Percentiles rank a stretch among this genome's conserved stretches.
These are phyloP conservation scores for Polychaeton citri DNA, from an alignment of 2,329 filamentous ascomycete genomes.

Conservation along the genomic window DNA sequence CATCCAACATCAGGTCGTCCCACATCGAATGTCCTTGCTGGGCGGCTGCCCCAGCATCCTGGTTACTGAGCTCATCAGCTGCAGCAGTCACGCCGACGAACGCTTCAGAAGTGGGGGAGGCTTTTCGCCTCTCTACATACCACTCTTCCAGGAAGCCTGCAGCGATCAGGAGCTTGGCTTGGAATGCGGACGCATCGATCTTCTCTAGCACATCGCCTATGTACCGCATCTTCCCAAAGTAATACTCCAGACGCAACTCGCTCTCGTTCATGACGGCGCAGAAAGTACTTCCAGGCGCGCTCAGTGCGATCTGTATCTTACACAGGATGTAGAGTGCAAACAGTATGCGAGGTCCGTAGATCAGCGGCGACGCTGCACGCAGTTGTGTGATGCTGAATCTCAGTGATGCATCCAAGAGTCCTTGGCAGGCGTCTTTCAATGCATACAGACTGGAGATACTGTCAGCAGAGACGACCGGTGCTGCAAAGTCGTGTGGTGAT, in stretches of 20 bases:
- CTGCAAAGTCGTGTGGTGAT: slow-evolving; percentile 14
- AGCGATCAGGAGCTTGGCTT: too few species aligned
- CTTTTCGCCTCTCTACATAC: too few species aligned
- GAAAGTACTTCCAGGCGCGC: slow-evolving; percentile 13
- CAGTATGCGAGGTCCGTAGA: slow-evolving; percentile 11
- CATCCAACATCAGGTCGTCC: too few species aligned
- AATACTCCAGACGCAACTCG: slow-evolving; percentile 13
- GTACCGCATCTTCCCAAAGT: too few species aligned
- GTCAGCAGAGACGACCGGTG: slow-evolving; percentile 10
- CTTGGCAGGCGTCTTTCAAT: slow-evolving; percentile 11
- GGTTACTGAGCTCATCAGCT: too few species aligned
- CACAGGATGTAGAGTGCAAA: slow-evolving; percentile 14
- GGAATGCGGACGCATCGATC: too few species aligned
- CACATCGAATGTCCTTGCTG: too few species aligned
- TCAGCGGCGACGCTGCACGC: slow-evolving; percentile 9
- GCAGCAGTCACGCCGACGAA: too few species aligned
- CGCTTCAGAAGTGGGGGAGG: too few species aligned
- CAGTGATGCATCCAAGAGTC: slow-evolving; percentile 9
- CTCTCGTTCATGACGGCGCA: slow-evolving; percentile 12
- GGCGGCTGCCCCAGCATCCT: too few species aligned
- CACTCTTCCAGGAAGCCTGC: too few species aligned
- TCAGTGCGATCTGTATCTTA: slow-evolving; percentile 16
- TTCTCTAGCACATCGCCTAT: too few species aligned
- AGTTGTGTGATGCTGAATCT: slow-evolving; percentile 7
- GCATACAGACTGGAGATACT: slow-evolving; percentile 13